A percentile compares a stretch with the other conserved stretches of the same genome.
Conservation (phyloP, 129 eudicot species). For the Mikania micrantha region DNA sequence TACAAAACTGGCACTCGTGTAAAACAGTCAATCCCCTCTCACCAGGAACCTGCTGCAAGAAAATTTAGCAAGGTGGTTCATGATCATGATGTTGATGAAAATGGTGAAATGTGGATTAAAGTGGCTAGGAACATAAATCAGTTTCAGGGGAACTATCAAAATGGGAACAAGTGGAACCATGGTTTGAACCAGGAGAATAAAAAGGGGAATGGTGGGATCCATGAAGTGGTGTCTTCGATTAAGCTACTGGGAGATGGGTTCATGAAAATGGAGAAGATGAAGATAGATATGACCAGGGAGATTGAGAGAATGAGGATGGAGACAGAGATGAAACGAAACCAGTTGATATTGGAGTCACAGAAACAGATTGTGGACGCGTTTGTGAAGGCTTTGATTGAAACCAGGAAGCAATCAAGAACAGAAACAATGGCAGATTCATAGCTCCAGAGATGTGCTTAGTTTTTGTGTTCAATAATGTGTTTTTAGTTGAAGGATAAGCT, state of each 20-base stretch:
- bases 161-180: background rate
- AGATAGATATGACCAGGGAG: slow-evolving; percentile 77
- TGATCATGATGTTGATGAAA: background rate
- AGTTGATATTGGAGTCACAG: slow-evolving; percentile 69
- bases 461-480: slow-evolving; percentile 19
- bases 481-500: slow-evolving; percentile 18
- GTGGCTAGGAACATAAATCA: background rate
- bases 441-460: slow-evolving; percentile 12
- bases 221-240: slow-evolving; percentile 64
- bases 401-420: slow-evolving; percentile 24
- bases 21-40: too few species aligned
- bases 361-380: slow-evolving; percentile 74
- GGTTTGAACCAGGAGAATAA: slow-evolving; percentile 12
- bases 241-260: slow-evolving; percentile 74
- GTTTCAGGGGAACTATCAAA: too few species aligned
- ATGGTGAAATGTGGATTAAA: background rate
- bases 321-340: slow-evolving; percentile 79
- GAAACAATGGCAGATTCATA: slow-evolving; percentile 21
- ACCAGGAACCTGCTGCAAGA: background rate
- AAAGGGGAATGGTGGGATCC: slow-evolving; percentile 3
- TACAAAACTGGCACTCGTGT: too few species aligned
- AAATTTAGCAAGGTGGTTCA: background rate
- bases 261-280: slow-evolving; percentile 82
- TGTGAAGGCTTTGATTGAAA: slow-evolving; percentile 54
- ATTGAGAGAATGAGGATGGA: slow-evolving; percentile 71